A percentile compares a stretch with the other conserved stretches of the same genome.
phyloP scores from a whole-genome alignment of 164 flowering plant species.

The Paratinospora sagittata region DNA sequence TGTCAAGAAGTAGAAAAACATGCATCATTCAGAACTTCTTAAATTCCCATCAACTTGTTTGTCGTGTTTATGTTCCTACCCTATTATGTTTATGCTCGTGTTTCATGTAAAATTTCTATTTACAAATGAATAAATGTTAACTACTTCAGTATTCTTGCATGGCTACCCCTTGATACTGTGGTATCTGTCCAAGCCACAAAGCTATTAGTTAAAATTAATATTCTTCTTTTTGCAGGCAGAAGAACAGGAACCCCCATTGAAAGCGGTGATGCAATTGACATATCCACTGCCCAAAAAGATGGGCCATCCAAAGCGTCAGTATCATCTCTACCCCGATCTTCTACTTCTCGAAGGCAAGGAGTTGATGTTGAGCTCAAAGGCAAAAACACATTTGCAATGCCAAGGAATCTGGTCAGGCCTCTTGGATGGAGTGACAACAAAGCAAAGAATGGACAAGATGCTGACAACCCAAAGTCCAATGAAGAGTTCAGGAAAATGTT shows the following conservation, averaged over 20 bases:
- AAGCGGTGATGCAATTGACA: slow-evolving; percentile 15
- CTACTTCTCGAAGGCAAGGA: slow-evolving; percentile 20
- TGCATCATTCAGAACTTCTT: no score
- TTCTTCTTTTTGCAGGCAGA: slow-evolving; percentile 12
- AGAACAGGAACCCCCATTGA: slow-evolving; percentile 9
- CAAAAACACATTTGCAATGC: slow-evolving; percentile 76
- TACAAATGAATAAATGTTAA: no score
- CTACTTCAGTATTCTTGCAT: no score
- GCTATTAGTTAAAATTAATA: background rate
- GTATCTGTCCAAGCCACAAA: background rate
- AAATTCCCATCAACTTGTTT: no score
- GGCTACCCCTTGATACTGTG: background rate
- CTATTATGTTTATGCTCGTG: no score
- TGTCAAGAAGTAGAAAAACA: no score
- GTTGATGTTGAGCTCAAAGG: slow-evolving; percentile 42
- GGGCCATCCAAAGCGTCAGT: slow-evolving; percentile 6
- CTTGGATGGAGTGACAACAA: slow-evolving; percentile 36
- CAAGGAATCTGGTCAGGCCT: slow-evolving; percentile 47
- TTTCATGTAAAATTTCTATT: no score
- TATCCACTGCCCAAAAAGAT: background rate
- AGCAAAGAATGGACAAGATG: slow-evolving; percentile 32
- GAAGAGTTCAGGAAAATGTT: slow-evolving; percentile 84
- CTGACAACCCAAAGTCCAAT: slow-evolving; percentile 63
- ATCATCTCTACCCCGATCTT: slow-evolving; percentile 8
- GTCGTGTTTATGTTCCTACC: no score